phyloP scores from a whole-genome alignment of 169 alveolate genomes.

The Sarcocystis neurona region DNA sequence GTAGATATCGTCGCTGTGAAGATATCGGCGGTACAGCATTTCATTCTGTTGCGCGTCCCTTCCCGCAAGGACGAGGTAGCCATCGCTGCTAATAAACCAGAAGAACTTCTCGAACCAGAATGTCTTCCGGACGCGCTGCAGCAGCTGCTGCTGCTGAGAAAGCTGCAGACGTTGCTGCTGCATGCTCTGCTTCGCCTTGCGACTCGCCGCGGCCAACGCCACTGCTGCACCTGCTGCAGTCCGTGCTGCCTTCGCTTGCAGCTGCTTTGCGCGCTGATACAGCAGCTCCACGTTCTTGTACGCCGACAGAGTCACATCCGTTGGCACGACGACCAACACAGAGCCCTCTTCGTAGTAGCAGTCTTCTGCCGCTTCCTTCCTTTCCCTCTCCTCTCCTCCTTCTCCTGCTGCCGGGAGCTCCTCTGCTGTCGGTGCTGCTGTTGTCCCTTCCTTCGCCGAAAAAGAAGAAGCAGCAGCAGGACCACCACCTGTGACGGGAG shows the following conservation, averaged over 20 bases:
- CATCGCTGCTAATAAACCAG: conserved; percentile 94
- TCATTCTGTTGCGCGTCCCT: conserved; percentile 95
- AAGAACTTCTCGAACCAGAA: conserved; percentile 97
- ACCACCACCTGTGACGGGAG: no score
- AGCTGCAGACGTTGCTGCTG: conserved; percentile 55
- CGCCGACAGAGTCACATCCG: conserved; percentile 60
- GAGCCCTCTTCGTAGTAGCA: background rate
- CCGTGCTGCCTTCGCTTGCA: conserved; percentile 14
- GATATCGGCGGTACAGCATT: conserved; percentile 90
- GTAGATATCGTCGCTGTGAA: conserved; percentile 86
- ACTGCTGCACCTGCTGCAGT: conserved; percentile 37
- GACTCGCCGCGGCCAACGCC: conserved; percentile 65
- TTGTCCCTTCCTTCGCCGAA: background rate
- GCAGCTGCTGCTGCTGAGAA: conserved; percentile 28
- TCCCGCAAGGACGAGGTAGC: conserved; percentile 85
- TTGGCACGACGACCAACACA: conserved; percentile 34
- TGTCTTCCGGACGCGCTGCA: conserved; percentile 75
- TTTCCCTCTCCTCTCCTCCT: background rate
- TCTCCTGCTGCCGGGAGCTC: background rate
- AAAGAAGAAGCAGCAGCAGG: no score
- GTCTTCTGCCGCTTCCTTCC: background rate
- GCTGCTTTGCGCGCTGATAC: conserved; percentile 60
- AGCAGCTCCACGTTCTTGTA: conserved; percentile 61
- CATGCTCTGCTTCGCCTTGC: conserved; percentile 56
- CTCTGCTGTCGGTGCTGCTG: conserved; percentile 6